Evolutionary conservation across 148 eudicot genomes (phyloP).

Genomic region (Simmondsia chinensis): DNA sequence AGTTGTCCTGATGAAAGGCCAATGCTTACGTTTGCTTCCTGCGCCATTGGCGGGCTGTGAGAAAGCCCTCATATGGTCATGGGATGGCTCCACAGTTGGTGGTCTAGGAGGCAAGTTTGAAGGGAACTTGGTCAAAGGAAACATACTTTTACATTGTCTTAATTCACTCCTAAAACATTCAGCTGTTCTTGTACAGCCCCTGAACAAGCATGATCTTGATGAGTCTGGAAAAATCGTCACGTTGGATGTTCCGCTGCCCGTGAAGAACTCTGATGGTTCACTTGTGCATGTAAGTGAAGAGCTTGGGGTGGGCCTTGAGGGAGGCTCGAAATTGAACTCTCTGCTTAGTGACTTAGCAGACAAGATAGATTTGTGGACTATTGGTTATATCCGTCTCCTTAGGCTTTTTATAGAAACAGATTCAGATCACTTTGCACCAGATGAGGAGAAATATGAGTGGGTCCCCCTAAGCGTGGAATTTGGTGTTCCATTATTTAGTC

Average conservation of each 20-base stretch:
- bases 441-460: slow-evolving; percentile 79
- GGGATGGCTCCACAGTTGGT: slow-evolving; percentile 92
- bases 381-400: slow-evolving; percentile 82
- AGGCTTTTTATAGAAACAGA: slow-evolving; percentile 62
- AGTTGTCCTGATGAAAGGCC: slow-evolving; percentile 94
- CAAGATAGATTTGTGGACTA: slow-evolving; percentile 69
- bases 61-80: slow-evolving; percentile 93
- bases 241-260: slow-evolving; percentile 79
- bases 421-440: slow-evolving; percentile 25
- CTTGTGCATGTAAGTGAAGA: slow-evolving; percentile 63
- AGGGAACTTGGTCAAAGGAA: slow-evolving; percentile 87
- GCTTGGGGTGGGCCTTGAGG: slow-evolving; percentile 50
- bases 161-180: slow-evolving; percentile 85
- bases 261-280: slow-evolving; percentile 90
- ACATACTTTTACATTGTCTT: slow-evolving; percentile 78
- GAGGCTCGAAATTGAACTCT: slow-evolving; percentile 44
- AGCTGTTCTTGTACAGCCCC: slow-evolving; percentile 89
- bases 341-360: slow-evolving; percentile 46
- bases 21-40: slow-evolving; percentile 84
- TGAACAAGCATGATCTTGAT: slow-evolving; percentile 72
- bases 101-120: slow-evolving; percentile 88
- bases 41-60: slow-evolving; percentile 94
- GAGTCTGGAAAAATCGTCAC: slow-evolving; percentile 48
- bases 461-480: slow-evolving; percentile 80
- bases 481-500: slow-evolving; percentile 93